Conservation (phyloP, 768 basidiomycete species). For the Naematelia aurantialba region DNA sequence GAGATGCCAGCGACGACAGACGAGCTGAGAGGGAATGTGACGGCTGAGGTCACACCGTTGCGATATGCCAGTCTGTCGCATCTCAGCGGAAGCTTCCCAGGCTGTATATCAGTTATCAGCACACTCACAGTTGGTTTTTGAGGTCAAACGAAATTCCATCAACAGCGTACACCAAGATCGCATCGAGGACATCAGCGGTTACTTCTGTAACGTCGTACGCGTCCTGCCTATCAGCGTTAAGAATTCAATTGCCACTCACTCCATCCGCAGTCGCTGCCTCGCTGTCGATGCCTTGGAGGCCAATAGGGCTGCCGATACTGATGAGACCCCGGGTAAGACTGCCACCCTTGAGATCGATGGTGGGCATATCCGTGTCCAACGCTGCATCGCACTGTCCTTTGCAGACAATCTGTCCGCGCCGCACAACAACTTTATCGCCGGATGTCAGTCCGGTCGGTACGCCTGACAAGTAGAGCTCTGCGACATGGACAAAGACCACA, state of each 20-base stretch:
- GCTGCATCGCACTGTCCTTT: constrained; percentile 44
- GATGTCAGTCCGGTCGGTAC: constrained; percentile 20
- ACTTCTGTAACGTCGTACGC: constrained; percentile 52
- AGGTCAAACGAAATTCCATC: constrained; percentile 71
- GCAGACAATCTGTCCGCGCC: constrained; percentile 61
- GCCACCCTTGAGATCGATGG: constrained; percentile 66
- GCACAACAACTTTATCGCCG: constrained; percentile 53
- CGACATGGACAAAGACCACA: constrained; percentile 68
- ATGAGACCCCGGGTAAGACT: constrained; percentile 60
- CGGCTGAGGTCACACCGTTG: constrained; percentile 67
- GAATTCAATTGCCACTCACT: constrained; percentile 14
- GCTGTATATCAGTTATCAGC: constrained; percentile 33
- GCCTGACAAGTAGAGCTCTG: constrained; percentile 52
- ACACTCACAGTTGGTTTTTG: constrained; percentile 64
- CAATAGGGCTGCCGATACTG: constrained; percentile 65
- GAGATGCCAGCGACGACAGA: constrained; percentile 66
- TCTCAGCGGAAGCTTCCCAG: constrained; percentile 9
- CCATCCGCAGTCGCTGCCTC: constrained; percentile 71
- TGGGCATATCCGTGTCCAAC: constrained; percentile 43
- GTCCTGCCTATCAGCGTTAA: constrained; percentile 14
- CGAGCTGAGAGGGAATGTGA: constrained; percentile 58
- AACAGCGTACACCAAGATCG: constrained; percentile 58
- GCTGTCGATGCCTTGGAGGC: constrained; percentile 63
- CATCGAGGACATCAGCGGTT: constrained; percentile 51
- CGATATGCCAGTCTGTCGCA: constrained; percentile 65